Evolutionary conservation across 805 yeast species (phyloP).

Genomic region (Candida verbasci): DNA sequence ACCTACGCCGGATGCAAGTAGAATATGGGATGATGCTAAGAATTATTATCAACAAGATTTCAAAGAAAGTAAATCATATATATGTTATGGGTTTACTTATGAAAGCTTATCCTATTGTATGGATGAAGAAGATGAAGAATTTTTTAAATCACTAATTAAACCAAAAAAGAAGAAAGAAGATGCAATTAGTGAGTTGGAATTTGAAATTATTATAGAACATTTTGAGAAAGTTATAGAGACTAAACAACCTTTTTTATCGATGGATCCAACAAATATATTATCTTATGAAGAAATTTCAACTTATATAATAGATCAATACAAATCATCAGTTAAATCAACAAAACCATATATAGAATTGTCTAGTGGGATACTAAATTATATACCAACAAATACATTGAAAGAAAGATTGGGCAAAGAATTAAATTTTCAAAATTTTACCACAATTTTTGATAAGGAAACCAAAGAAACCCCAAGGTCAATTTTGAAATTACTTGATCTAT

Average conservation of each 20-base stretch:
- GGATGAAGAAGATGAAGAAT: conserved; percentile 85
- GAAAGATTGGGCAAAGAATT: conserved; percentile 54
- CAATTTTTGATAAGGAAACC: conserved; percentile 51
- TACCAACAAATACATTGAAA: conserved; percentile 56
- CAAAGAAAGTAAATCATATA: conserved; percentile 70
- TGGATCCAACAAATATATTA: conserved; percentile 78
- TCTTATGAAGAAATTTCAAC: conserved; percentile 64
- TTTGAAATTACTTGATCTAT: conserved; percentile 44
- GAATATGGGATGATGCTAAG: conserved; percentile 71
- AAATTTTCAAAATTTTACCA: conserved; percentile 50
- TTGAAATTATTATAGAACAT: conserved; percentile 70
- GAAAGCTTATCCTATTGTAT: conserved; percentile 86
- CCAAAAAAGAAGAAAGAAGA: conserved; percentile 17
- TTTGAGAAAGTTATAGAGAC: conserved; percentile 73
- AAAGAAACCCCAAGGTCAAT: conserved; percentile 37
- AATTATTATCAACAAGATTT: conserved; percentile 67
- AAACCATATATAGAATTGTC: conserved; percentile 22
- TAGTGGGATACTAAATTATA: conserved; percentile 28
- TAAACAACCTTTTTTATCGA: conserved; percentile 81
- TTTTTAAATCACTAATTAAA: conserved; percentile 42
- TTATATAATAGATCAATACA: conserved; percentile 34
- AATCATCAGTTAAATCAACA: conserved; percentile 19
- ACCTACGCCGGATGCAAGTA: conserved; percentile 95
- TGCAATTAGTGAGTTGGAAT: conserved; percentile 65
- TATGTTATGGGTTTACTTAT: conserved; percentile 90